Base-by-base conservation (phyloP, 2,329 filamentous ascomycete species). In the Aspergillus candidus region DNA sequence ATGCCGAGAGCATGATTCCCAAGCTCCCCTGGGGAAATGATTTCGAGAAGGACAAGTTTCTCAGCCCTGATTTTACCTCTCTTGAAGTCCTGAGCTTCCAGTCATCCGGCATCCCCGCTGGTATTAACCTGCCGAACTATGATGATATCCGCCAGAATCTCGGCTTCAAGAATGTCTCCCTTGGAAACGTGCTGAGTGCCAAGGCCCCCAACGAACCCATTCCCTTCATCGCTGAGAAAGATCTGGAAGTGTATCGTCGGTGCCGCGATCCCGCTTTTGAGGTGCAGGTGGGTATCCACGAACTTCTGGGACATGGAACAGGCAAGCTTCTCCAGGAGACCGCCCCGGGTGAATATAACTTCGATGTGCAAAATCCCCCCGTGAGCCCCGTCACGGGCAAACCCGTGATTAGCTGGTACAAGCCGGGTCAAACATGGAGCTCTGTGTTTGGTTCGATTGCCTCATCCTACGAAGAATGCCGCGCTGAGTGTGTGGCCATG, bases 21-120 rank as follows among this genome's bases (percentile, higher is more conserved):
- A 81, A 94, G 50, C 73, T 98, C 11, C 93, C 93, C 0, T 98
- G 93, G 93, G 73, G 75, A 31, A 78, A 79, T 37, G 86, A 88
- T 0, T 98, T 97, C 54, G 93, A 98, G 64, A 97, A 97, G 69
- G 90, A 96, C 72, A 89, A 86, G 60, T 98, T 98, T 68, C 70
- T 94, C 31, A 91, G 88, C 41, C 93, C 93, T 0, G 93, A 98
- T 65, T 98, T 98, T 62, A 97, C 93, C 0, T 93, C 86, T 8
- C 76, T 97, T 2, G 93, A 98, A 65, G 89, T 96, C 3, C 69
- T 96, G 48, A 88, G 85, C 1, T 96, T 96, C 56, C 77, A 79
- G 15, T 77, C 78, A 7, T 78, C 74, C 41, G 79, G 78, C 46
- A 80, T 83, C 37, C 79, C 79, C 14, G 78, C 77, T 11, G 78